phyloP scores from a whole-genome alignment of 1,284 basidiomycete genomes.

The Sporisorium exsertum region DNA sequence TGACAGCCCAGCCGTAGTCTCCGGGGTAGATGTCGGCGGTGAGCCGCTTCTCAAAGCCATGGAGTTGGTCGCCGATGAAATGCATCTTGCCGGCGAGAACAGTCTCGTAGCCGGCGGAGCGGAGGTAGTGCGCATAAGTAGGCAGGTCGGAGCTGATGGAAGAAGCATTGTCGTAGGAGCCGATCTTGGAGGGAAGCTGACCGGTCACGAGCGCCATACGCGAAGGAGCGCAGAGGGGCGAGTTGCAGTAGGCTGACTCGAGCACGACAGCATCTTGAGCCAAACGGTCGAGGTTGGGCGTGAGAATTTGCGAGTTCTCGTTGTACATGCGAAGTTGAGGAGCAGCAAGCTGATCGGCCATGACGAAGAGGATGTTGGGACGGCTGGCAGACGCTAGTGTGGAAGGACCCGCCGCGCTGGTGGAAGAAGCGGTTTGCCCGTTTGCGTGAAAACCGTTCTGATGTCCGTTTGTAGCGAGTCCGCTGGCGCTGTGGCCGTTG shows the following conservation, averaged over 20 bases:
- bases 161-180: slow-evolving; percentile 36
- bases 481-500: slow-evolving; percentile 9
- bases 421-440: neutral
- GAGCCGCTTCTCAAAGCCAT: slow-evolving; percentile 43
- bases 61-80: slow-evolving; percentile 43
- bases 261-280: slow-evolving; percentile 34
- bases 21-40: slow-evolving; percentile 48
- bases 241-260: slow-evolving; percentile 48
- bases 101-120: slow-evolving; percentile 38
- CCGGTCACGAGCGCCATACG: slow-evolving; percentile 45
- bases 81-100: slow-evolving; percentile 46
- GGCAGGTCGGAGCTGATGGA: slow-evolving; percentile 44
- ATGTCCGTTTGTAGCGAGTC: slow-evolving; percentile 2
- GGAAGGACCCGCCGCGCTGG: neutral
- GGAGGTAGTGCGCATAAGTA: slow-evolving; percentile 40
- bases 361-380: slow-evolving; percentile 41
- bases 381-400: slow-evolving; percentile 3
- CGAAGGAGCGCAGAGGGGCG: slow-evolving; percentile 41
- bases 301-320: slow-evolving; percentile 36
- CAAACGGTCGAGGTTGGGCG: slow-evolving; percentile 36
- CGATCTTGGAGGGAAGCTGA: slow-evolving; percentile 41
- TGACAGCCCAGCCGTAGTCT: slow-evolving; percentile 46
- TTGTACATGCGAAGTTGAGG: slow-evolving; percentile 47
- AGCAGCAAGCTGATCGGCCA: slow-evolving; percentile 44
- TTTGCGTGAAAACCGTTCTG: slow-evolving; percentile 1